A percentile compares a stretch with the other conserved stretches of the same genome.
These are phyloP conservation scores for Hygrocybe coccinea DNA, from an alignment of 768 basidiomycete species.

Conservation along the genomic window DNA sequence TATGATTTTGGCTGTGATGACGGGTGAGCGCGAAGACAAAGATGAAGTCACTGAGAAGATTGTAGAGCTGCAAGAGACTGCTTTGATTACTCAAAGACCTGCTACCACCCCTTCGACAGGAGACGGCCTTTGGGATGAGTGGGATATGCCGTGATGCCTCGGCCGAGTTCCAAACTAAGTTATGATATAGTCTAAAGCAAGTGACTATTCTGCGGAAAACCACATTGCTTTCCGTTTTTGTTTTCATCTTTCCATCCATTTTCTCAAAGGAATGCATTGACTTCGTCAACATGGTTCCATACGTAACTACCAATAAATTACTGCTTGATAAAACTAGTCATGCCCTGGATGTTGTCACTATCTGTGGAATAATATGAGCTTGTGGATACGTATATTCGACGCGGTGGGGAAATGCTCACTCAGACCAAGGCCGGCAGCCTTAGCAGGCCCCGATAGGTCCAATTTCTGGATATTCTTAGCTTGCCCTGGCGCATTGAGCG, in stretches of 20 bases:
- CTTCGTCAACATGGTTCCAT: neutral
- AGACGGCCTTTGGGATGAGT: constrained; percentile 62
- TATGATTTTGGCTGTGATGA: constrained; percentile 60
- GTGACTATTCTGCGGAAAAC: too few species aligned
- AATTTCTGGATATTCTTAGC: constrained; percentile 29
- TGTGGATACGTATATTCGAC: neutral
- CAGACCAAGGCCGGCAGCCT: constrained; percentile 30
- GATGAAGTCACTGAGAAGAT: constrained; percentile 58
- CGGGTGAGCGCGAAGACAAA: constrained; percentile 53
- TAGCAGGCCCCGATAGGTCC: constrained; percentile 30
- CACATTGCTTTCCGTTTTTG: too few species aligned
- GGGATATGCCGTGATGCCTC: constrained; percentile 51
- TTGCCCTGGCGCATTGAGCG: constrained; percentile 35
- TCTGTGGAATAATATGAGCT: constrained; percentile 12
- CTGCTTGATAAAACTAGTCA: constrained; percentile 30
- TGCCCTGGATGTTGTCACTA: constrained; percentile 34
- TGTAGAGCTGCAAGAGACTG: constrained; percentile 65
- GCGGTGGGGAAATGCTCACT: constrained; percentile 22
- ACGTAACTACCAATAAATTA: neutral
- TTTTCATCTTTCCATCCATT: too few species aligned
- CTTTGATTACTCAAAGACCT: constrained; percentile 42
- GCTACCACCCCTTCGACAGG: constrained; percentile 19
- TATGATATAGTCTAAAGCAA: too few species aligned
- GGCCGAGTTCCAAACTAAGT: too few species aligned
- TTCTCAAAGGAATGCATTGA: neutral